Evolutionary conservation across 2,329 filamentous ascomycete species (phyloP), one percentile per base, ranked within the genome.

Genomic region (Arachnomyces sp.): DNA sequence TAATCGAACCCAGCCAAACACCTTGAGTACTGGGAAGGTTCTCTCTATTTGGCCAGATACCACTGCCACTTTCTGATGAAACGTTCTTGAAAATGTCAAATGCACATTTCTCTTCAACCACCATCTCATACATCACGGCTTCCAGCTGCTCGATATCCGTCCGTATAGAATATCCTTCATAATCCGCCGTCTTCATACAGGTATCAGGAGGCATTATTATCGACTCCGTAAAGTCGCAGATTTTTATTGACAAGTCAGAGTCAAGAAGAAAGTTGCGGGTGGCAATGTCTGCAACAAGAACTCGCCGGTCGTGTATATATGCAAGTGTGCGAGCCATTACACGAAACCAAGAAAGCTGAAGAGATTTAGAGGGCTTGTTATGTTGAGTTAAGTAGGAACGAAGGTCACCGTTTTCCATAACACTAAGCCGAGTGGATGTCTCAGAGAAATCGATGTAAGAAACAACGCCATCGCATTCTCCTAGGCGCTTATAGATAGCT

Each of bases 131-230:
- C 21, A 59, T 55, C 12, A 60, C 56, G 18, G 51, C 44, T 6
- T 55, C 57, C 14, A 61, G 48, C 16, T 52, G 50, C 2, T 52
- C 54, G 36, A 63, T 54, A 41, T 62, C 55, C 11, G 48, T 57
- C 15, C 49, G 45, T 11, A 51, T 48, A 1, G 52, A 52, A 39
- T 48, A 59, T 17, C 53, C 55, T 30, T 46, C 42, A 21, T 59
- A 52, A 39, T 59, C 49, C 9, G 45, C 47, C 7, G 44, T 44
- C 11, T 54, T 44, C 44, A 62, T 56, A 43, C 52, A 25, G 13
- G 44, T 38, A 35, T 54, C 46, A 21, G 34, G 36, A 29, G 45
- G 38, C 32, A 49, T 42, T 4, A 49, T 38, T n/a, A 29, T 21
- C 18, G 50, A 44, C 32, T 54, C 49, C 4, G 39, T 46, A 35